phyloP scores from a whole-genome alignment of 306 rosid species.

The Mucuna pruriens region DNA sequence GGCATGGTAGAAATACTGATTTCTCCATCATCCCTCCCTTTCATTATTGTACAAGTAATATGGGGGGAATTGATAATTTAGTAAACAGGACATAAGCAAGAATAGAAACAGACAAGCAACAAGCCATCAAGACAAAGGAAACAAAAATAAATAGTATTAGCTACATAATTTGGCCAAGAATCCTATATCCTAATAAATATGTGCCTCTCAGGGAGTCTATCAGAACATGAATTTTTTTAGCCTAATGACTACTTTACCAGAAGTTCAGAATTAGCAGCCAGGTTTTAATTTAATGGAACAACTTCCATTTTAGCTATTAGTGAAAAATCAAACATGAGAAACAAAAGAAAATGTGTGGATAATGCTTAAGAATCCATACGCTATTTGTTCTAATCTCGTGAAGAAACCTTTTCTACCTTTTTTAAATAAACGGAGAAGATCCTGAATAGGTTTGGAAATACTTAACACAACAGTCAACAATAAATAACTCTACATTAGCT shows the following conservation, averaged over 20 bases:
- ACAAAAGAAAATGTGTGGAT: constrained; percentile 6
- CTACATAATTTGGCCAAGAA: constrained; percentile 26
- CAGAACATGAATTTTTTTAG: constrained; percentile 25
- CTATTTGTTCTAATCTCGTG: constrained; percentile 17
- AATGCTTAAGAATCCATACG: neutral
- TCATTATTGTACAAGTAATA: constrained; percentile 23
- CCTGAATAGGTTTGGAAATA: neutral
- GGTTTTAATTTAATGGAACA: neutral
- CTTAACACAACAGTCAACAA: constrained; percentile 8
- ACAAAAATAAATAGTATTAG: constrained; percentile 23
- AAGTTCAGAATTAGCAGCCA: constrained; percentile 6
- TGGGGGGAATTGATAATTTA: constrained; percentile 5
- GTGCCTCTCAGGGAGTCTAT: constrained; percentile 13
- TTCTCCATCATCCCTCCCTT: constrained; percentile 52
- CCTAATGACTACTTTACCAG: constrained; percentile 1
- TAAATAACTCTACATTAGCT: constrained; percentile 7
- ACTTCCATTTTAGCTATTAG: constrained; percentile 20
- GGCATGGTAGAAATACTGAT: constrained; percentile 41
- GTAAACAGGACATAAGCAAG: constrained; percentile 33
- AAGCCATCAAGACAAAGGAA: constrained; percentile 36
- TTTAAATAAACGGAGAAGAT: constrained; percentile 9
- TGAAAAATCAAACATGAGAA: constrained; percentile 19
- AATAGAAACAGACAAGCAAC: constrained; percentile 25
- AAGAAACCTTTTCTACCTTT: constrained; percentile 10
- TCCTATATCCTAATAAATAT: constrained; percentile 9